Base-by-base conservation (phyloP, 805 yeast species). In the Nakazawaea ernobii region DNA sequence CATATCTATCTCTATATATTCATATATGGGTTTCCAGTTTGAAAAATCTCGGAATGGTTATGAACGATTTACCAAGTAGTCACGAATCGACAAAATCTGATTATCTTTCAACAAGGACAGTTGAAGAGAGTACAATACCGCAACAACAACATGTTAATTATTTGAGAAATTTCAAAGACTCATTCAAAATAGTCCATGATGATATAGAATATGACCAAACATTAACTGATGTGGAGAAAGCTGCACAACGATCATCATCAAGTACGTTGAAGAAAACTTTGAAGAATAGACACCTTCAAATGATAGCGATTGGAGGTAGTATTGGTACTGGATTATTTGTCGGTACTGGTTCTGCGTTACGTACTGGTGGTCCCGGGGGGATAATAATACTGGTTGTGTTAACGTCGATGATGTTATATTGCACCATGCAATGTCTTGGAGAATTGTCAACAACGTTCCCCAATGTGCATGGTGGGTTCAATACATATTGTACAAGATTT, bases 301-400 rank as follows among this genome's bases (percentile, higher is more conserved):
- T 83, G 77, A 74, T 83, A 50, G 80, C 87, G 32, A 78, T 83
- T 39, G 86, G 86, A 35, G 82, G 85, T 39, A 73, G 82, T 33
- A 77, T 82, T 35, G 87, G 87, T 48, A 80, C 86, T 0, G 87
- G 89, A 57, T 63, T 82, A 48, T 80, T 83, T 53, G 77, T 82
- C 45, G 86, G 86, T 48, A 73, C 84, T 3, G 87, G 86, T 45
- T 62, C 71, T 35, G 77, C 85, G 0, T 66, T 83, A 51, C 58
- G 59, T 27, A 69, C 72, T 13, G 84, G 84, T 56, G 89, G 88
- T 35, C 84, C 86, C 3, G 86, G 80, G 3, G 75, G 82, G 29
- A 60, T 82, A 32, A 69, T 82, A 43, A 74, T 82, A 38, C 81
- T 76, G 53, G 75, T 80, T 68, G 54, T 63, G 17, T 63, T 80